Evolutionary conservation across 768 basidiomycete genomes (phyloP).

Genomic region (Ephemerocybe angulata): DNA sequence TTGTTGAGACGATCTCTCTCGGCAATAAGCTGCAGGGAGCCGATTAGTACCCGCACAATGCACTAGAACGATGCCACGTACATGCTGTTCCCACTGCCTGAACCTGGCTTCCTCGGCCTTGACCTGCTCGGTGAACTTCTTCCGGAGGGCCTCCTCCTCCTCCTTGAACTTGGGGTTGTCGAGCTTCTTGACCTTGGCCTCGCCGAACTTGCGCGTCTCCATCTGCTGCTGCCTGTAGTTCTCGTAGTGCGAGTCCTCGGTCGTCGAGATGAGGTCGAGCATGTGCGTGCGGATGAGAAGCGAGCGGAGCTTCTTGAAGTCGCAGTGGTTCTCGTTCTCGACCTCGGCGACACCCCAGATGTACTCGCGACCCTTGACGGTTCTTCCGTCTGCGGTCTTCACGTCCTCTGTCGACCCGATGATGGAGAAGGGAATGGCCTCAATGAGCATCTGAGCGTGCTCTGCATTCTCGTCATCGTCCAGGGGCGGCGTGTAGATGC

Average conservation of each 20-base stretch:
- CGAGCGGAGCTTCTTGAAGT: constrained; percentile 96
- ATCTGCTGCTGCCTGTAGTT: constrained; percentile 97
- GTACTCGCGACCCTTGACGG: constrained; percentile 97
- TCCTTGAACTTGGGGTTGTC: constrained; percentile 99
- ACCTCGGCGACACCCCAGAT: constrained; percentile 99
- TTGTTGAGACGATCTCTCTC: constrained; percentile 99
- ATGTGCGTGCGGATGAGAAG: constrained; percentile 96
- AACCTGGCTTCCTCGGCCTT: constrained; percentile 97
- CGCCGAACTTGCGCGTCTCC: constrained; percentile 99
- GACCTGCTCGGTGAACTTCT: constrained; percentile 99
- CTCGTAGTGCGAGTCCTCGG: constrained; percentile 96
- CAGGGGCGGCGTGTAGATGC: constrained; percentile 90
- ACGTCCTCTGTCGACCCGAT: constrained; percentile 97
- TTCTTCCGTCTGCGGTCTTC: constrained; percentile 81
- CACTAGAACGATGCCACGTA: constrained; percentile 37
- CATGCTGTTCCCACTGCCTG: constrained; percentile 99
- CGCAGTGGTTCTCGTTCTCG: constrained; percentile 98
- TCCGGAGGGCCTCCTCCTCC: constrained; percentile 94
- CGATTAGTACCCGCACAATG: constrained; percentile 13
- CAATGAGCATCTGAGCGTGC: constrained; percentile 80
- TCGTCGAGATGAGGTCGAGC: constrained; percentile 95
- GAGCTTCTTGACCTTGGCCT: constrained; percentile 96
- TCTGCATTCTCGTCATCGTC: constrained; percentile 90
- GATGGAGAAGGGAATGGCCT: constrained; percentile 97
- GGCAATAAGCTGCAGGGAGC: constrained; percentile 79